These are phyloP conservation scores for Madurella mycetomatis DNA, from an alignment of 2,329 filamentous ascomycete species.

Conservation along the genomic window DNA sequence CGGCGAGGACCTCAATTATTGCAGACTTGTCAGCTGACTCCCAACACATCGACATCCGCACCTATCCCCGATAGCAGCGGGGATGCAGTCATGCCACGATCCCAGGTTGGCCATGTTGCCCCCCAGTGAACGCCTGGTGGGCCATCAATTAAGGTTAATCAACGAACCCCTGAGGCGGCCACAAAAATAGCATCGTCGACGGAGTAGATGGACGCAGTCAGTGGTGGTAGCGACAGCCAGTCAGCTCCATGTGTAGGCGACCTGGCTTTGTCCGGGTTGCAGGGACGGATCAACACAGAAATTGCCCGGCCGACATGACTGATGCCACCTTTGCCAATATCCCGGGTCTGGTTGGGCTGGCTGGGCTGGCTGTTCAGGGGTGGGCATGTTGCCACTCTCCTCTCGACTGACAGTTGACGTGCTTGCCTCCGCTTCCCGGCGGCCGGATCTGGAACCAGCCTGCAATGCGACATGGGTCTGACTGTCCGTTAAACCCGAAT, in stretches of 20 bases:
- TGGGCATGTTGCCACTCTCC: neutral
- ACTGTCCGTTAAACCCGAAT: slow-evolving; percentile 14
- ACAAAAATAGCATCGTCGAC: slow-evolving; percentile 34
- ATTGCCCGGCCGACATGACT: slow-evolving; percentile 7
- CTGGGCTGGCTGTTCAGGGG: neutral
- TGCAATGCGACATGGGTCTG: slow-evolving; percentile 13
- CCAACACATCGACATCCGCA: neutral
- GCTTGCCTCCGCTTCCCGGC: slow-evolving; percentile 1
- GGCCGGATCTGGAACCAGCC: slow-evolving; percentile 10
- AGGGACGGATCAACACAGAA: slow-evolving; percentile 14
- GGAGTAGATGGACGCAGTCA: neutral
- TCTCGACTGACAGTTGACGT: neutral
- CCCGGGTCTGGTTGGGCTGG: slow-evolving; percentile 14
- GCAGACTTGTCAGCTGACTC: slow-evolving; percentile 20
- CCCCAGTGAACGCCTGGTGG: slow-evolving; percentile 16
- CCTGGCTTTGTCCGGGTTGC: slow-evolving; percentile 11
- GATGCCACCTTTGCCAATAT: slow-evolving; percentile 11
- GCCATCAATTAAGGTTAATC: slow-evolving; percentile 36
- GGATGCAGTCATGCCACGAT: slow-evolving; percentile 18
- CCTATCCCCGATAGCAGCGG: slow-evolving; percentile 11
- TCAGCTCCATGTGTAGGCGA: neutral
- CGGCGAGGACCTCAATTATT: neutral
- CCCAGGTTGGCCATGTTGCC: slow-evolving; percentile 19
- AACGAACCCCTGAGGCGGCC: slow-evolving; percentile 25
- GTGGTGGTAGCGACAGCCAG: slow-evolving; percentile 3